Conservation (phyloP, 2,329 filamentous ascomycete genomes). For the Fusarium udum region DNA sequence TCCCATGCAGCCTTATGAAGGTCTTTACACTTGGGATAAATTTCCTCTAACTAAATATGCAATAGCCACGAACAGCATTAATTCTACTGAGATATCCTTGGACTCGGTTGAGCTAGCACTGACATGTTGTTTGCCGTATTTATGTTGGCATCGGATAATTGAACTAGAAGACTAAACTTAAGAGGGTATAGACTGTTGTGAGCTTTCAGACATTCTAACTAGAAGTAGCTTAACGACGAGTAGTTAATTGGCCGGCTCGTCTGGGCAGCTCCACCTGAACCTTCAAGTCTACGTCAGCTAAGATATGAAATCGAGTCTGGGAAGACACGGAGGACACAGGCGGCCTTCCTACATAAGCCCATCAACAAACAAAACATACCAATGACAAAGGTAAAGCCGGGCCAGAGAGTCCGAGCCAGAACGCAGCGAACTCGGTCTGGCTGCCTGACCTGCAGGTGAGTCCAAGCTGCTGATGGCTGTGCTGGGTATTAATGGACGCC, state of each 20-base stretch:
- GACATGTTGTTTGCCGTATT: background rate
- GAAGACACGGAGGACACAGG: background rate
- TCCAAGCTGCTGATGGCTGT: too few relatives aligned
- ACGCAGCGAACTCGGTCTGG: background rate
- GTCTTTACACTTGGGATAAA: too few relatives aligned
- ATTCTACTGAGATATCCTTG: background rate
- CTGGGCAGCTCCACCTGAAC: background rate
- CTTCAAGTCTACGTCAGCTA: background rate
- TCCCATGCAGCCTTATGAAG: too few relatives aligned
- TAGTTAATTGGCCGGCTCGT: background rate
- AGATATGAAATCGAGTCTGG: background rate
- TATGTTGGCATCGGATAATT: rapidly evolving
- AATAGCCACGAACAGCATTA: background rate
- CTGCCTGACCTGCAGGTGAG: background rate
- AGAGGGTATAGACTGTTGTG: background rate
- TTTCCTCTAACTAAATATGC: background rate
- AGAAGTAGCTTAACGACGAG: rapidly evolving
- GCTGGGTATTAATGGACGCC: background rate
- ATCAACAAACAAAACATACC: background rate
- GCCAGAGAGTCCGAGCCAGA: background rate
- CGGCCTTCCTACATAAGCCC: background rate
- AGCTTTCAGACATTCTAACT: background rate
- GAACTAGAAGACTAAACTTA: background rate
- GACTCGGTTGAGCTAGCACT: background rate
- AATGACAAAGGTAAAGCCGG: background rate